These are phyloP conservation scores for Penicillium frequentans DNA, from an alignment of 2,329 filamentous ascomycete genomes.

Conservation along the genomic window DNA sequence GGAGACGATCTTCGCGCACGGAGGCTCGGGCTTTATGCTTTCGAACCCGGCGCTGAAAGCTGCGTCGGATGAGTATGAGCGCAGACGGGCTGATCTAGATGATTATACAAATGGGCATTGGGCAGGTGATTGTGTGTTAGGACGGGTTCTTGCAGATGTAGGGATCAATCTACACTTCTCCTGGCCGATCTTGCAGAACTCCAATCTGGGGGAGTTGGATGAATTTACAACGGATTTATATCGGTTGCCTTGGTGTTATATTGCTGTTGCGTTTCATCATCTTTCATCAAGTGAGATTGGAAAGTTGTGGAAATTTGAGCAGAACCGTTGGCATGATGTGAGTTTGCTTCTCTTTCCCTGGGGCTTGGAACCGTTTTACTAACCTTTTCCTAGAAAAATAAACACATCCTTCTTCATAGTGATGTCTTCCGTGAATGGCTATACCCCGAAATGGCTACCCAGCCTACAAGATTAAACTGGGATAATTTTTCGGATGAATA, in stretches of 20 bases:
- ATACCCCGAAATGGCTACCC: slow-evolving; percentile 30
- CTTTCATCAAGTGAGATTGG: slow-evolving; percentile 45
- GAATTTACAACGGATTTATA: slow-evolving; percentile 42
- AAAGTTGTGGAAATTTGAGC: slow-evolving; percentile 49
- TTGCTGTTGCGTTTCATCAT: slow-evolving; percentile 52
- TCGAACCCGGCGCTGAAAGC: slow-evolving; percentile 51
- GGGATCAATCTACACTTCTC: slow-evolving; percentile 48
- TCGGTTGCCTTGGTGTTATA: slow-evolving; percentile 51
- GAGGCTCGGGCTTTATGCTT: slow-evolving; percentile 55
- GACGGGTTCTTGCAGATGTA: slow-evolving; percentile 48
- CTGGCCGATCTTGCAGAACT: slow-evolving; percentile 50
- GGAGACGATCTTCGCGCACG: slow-evolving; percentile 53
- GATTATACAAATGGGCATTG: slow-evolving; percentile 48
- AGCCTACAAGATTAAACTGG: slow-evolving; percentile 30
- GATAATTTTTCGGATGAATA: slow-evolving; percentile 37
- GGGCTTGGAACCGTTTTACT: neutral
- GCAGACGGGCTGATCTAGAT: slow-evolving; percentile 45
- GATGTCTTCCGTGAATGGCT: slow-evolving; percentile 41
- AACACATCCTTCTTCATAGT: slow-evolving; percentile 33
- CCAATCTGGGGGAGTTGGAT: slow-evolving; percentile 45
- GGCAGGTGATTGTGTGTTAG: slow-evolving; percentile 54
- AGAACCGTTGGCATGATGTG: slow-evolving; percentile 62
- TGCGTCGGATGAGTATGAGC: slow-evolving; percentile 44
- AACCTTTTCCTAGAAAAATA: slow-evolving; percentile 19
- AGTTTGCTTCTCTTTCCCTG: neutral